A percentile compares a stretch with the other conserved stretches of the same genome.
phyloP scores from a whole-genome alignment of 495 filamentous ascomycete species.

The Aspergillus incahuasiensis region DNA sequence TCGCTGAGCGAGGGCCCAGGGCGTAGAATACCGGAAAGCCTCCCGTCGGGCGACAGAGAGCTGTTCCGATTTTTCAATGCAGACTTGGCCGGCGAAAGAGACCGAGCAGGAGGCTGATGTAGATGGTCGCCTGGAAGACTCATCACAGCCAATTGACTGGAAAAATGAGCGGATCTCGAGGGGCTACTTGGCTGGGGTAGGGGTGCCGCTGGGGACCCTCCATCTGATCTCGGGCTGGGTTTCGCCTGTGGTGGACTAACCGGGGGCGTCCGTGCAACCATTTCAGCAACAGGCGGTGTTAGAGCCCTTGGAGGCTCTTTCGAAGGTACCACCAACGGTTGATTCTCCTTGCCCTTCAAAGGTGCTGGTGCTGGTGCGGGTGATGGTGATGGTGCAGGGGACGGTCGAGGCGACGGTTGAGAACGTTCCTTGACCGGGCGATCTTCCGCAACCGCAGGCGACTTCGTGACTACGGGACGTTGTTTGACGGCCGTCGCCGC shows the following conservation, averaged over 20 bases:
- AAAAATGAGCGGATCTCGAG: slow-evolving; percentile 70
- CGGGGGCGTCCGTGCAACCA: slow-evolving; percentile 3
- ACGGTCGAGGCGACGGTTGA: slow-evolving; percentile 7
- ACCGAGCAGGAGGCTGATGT: slow-evolving; percentile 75
- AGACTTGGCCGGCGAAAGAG: slow-evolving; percentile 80
- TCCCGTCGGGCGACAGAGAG: slow-evolving; percentile 45
- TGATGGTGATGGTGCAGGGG: background rate
- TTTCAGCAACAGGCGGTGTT: slow-evolving; percentile 14
- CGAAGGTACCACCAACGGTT: background rate
- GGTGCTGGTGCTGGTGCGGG: background rate
- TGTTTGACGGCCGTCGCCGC: slow-evolving; percentile 1
- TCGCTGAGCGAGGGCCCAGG: slow-evolving; percentile 50
- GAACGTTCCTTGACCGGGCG: slow-evolving; percentile 45
- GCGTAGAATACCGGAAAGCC: slow-evolving; percentile 17
- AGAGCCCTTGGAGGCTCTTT: slow-evolving; percentile 14
- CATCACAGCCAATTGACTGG: slow-evolving; percentile 51
- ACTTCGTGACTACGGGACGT: slow-evolving; percentile 45
- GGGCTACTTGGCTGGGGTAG: slow-evolving; percentile 53
- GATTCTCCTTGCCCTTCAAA: slow-evolving; percentile 7
- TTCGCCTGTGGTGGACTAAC: slow-evolving; percentile 18
- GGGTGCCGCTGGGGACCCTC: slow-evolving; percentile 7
- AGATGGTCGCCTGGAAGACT: slow-evolving; percentile 38
- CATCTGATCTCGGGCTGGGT: background rate
- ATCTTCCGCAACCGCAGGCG: slow-evolving; percentile 60
- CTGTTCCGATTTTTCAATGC: slow-evolving; percentile 67